A percentile compares a stretch with the other conserved stretches of the same genome.
These are phyloP conservation scores for Entonaema liquescens DNA, from an alignment of 495 filamentous ascomycete genomes.

Conservation along the genomic window DNA sequence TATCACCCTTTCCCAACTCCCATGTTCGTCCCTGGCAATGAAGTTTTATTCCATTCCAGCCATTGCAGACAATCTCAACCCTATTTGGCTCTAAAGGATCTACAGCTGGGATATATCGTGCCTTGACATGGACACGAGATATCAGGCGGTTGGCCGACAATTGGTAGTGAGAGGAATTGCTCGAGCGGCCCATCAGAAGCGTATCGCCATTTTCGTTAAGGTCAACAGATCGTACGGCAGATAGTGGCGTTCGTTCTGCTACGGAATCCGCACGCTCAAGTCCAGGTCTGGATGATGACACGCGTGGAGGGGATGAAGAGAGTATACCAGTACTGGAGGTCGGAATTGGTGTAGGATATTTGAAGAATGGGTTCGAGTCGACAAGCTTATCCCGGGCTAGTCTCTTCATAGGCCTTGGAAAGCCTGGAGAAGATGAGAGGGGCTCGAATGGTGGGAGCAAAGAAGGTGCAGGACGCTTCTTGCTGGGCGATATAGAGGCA, in stretches of 20 bases:
- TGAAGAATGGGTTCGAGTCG: constrained; percentile 55
- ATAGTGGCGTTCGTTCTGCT: constrained; percentile 86
- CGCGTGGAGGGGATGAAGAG: constrained; percentile 82
- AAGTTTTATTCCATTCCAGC: constrained; percentile 95
- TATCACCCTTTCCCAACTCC: constrained; percentile 86
- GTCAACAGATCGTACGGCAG: constrained; percentile 78
- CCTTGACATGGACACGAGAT: constrained; percentile 91
- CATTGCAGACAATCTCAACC: constrained; percentile 87
- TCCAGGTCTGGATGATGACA: constrained; percentile 61
- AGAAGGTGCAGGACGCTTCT: constrained; percentile 80
- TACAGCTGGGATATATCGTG: constrained; percentile 75
- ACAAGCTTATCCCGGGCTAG: constrained; percentile 64
- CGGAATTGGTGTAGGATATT: constrained; percentile 90
- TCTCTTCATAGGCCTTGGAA: constrained; percentile 78
- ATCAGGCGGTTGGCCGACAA: constrained; percentile 90
- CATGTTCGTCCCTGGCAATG: constrained; percentile 90
- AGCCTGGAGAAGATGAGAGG: constrained; percentile 82
- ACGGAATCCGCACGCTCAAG: constrained; percentile 71
- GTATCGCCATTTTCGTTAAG: constrained; percentile 84
- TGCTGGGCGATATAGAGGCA: constrained; percentile 22
- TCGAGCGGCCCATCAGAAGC: constrained; percentile 87
- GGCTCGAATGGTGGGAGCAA: constrained; percentile 95
- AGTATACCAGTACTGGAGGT: constrained; percentile 93
- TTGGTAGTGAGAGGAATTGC: constrained; percentile 90
- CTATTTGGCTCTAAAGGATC: constrained; percentile 69